Conservation (phyloP, 176 grass and related monocot genomes). For the Eleusine indica region DNA sequence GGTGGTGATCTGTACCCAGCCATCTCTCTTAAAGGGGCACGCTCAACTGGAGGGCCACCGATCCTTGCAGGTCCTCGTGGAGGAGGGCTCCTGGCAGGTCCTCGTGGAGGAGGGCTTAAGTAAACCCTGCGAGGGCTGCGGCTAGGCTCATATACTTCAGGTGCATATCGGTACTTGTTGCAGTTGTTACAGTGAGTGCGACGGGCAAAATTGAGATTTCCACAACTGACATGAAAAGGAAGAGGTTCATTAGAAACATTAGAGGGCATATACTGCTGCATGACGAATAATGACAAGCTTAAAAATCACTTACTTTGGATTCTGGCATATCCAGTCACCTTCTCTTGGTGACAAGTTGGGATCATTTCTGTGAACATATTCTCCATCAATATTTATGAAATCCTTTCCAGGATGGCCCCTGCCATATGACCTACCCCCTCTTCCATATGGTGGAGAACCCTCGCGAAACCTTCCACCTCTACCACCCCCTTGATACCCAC, state of each 20-base stretch:
- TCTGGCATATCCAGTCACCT: constrained; percentile 98
- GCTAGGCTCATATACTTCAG: constrained; percentile 44
- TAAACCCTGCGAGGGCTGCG: constrained; percentile 58
- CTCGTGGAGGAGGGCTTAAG: constrained; percentile 47
- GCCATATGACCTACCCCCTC: constrained; percentile 62
- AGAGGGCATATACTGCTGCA: not conserved
- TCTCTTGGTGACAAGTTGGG: constrained; percentile 92
- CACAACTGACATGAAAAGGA: constrained; percentile 65
- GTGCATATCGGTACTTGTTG: constrained; percentile 63
- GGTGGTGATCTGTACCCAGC: constrained; percentile 60
- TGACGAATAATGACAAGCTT: not conserved
- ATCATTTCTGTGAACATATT: constrained; percentile 95
- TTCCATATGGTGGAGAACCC: constrained; percentile 60
- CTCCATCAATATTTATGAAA: constrained; percentile 55
- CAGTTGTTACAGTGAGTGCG: constrained; percentile 92
- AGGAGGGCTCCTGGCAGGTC: constrained; percentile 54
- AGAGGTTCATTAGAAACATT: constrained; percentile 32
- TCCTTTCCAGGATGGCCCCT: constrained; percentile 61
- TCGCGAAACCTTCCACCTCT: constrained; percentile 76
- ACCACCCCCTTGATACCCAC: constrained; percentile 65
- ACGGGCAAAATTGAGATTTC: constrained; percentile 97
- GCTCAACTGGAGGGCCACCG: constrained; percentile 51
- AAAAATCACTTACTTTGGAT: constrained; percentile 57
- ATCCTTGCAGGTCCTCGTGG: constrained; percentile 44
- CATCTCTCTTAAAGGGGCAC: constrained; percentile 50